A percentile compares a stretch with the other conserved stretches of the same genome.
Conservation (phyloP, 208 protist species). For the Trypanosoma melophagium region DNA sequence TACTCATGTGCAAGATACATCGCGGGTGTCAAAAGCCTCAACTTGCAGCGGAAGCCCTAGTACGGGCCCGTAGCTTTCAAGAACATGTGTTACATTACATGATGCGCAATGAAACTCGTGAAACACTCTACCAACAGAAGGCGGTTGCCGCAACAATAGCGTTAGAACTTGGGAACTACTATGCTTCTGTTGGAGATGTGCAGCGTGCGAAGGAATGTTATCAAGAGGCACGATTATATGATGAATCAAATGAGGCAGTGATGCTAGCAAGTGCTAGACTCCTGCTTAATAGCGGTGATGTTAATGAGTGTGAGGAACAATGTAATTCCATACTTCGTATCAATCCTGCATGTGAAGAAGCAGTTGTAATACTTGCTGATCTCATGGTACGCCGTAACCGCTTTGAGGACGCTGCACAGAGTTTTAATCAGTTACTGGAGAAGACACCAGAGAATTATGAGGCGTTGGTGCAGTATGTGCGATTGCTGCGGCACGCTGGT, state of each 20-base stretch:
- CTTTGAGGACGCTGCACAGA: slow-evolving; percentile 78
- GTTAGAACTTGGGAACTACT: slow-evolving; percentile 74
- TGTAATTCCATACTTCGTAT: slow-evolving; percentile 87
- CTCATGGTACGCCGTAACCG: slow-evolving; percentile 85
- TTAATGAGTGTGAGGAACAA: slow-evolving; percentile 88
- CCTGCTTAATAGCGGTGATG: slow-evolving; percentile 66
- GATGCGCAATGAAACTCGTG: slow-evolving; percentile 73
- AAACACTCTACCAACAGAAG: slow-evolving; percentile 81
- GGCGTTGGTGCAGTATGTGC: slow-evolving; percentile 88
- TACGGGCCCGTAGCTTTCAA: slow-evolving; percentile 70
- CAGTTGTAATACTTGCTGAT: slow-evolving; percentile 91
- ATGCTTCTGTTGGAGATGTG: slow-evolving; percentile 29
- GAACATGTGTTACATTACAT: slow-evolving; percentile 68
- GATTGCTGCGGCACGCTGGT: slow-evolving; percentile 77
- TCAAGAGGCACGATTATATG: slow-evolving; percentile 84
- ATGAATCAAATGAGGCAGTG: slow-evolving; percentile 71
- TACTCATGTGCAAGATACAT: slow-evolving; percentile 90
- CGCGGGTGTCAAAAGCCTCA: slow-evolving; percentile 23
- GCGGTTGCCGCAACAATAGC: slow-evolving; percentile 68
- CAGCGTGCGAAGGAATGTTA: slow-evolving; percentile 73
- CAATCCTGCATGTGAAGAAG: slow-evolving; percentile 83
- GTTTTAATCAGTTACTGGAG: slow-evolving; percentile 89
- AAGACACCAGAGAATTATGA: slow-evolving; percentile 86
- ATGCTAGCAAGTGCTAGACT: slow-evolving; percentile 84
- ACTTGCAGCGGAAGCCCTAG: slow-evolving; percentile 57